A percentile compares a stretch with the other conserved stretches of the same genome.
Evolutionary conservation across 441 rosid species (phyloP).

Genomic region (Arabidopsis hybrid): DNA sequence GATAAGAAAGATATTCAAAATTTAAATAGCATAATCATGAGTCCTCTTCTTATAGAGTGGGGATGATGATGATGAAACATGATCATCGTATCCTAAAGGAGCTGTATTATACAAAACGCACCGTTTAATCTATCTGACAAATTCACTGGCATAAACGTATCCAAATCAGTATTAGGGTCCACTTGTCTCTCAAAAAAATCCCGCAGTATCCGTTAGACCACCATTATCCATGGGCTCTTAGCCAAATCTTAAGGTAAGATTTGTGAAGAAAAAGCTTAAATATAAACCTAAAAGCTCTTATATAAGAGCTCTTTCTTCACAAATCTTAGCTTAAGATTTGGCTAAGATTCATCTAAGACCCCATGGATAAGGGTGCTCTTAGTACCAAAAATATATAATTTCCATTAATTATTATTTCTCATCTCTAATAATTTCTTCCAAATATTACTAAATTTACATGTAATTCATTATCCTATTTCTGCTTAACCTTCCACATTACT

Average conservation of each 20-base stretch:
- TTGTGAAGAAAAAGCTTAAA: too few species aligned
- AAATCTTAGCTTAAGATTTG: too few species aligned
- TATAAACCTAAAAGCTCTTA: too few species aligned
- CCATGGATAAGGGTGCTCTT: too few species aligned
- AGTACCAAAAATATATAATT: neutral
- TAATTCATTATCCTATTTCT: neutral
- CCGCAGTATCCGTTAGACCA: conserved; percentile 37
- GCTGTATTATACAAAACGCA: conserved; percentile 21
- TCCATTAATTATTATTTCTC: neutral
- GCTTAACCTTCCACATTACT: neutral
- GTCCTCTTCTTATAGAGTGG: conserved; percentile 1
- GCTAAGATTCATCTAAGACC: too few species aligned
- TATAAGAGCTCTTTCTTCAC: too few species aligned
- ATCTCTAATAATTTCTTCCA: neutral
- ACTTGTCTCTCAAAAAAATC: conserved; percentile 20
- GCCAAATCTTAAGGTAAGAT: too few species aligned
- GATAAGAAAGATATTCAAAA: too few species aligned
- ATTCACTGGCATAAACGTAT: conserved; percentile 28
- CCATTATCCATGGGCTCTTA: too few species aligned
- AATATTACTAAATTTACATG: neutral
- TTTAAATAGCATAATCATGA: conserved; percentile 9
- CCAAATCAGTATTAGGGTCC: conserved; percentile 33
- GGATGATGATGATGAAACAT: conserved; percentile 24
- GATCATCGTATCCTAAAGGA: neutral
- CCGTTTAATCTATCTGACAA: conserved; percentile 31